Conservation (phyloP, 2,329 filamentous ascomycete species). For the Ophiostoma sp. region DNA sequence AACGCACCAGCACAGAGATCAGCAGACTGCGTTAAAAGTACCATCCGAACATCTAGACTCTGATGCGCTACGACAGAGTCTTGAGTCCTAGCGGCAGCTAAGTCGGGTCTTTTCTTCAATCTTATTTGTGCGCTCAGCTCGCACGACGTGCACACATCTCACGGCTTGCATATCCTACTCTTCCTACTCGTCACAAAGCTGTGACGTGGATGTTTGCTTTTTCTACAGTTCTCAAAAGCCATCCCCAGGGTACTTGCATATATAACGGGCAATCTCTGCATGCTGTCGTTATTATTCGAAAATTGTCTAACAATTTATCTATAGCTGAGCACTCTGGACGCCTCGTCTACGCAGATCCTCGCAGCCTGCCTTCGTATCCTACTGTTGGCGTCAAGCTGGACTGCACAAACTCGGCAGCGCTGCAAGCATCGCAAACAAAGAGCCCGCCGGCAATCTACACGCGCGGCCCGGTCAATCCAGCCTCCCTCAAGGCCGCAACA, state of each 20-base stretch:
- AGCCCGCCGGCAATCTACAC: conserved; percentile 19
- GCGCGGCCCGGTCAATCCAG: conserved; percentile 17
- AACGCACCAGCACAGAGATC: too few species aligned
- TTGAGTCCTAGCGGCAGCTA: too few species aligned
- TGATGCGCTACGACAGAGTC: too few species aligned
- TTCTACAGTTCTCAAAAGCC: too few species aligned
- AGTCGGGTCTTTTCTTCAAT: neutral
- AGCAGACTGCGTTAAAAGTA: too few species aligned
- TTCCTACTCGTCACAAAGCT: too few species aligned
- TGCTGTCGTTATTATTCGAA: too few species aligned
- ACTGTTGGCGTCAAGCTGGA: conserved; percentile 55
- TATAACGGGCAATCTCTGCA: too few species aligned
- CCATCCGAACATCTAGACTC: too few species aligned
- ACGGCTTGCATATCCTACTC: neutral
- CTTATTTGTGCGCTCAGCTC: neutral
- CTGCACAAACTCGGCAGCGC: conserved; percentile 19
- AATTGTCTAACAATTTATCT: neutral
- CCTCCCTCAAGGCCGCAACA: conserved; percentile 24
- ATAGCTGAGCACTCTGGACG: conserved; percentile 32
- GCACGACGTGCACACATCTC: neutral
- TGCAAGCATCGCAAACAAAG: conserved; percentile 14
- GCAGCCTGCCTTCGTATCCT: conserved; percentile 70
- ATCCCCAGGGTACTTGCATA: too few species aligned
- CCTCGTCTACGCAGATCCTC: conserved; percentile 65
- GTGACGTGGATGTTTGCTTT: too few species aligned